Percentiles rank a stretch among this genome's conserved stretches.
These are phyloP conservation scores for Penicillium manginii DNA, from an alignment of 495 filamentous ascomycete species.

Conservation along the genomic window DNA sequence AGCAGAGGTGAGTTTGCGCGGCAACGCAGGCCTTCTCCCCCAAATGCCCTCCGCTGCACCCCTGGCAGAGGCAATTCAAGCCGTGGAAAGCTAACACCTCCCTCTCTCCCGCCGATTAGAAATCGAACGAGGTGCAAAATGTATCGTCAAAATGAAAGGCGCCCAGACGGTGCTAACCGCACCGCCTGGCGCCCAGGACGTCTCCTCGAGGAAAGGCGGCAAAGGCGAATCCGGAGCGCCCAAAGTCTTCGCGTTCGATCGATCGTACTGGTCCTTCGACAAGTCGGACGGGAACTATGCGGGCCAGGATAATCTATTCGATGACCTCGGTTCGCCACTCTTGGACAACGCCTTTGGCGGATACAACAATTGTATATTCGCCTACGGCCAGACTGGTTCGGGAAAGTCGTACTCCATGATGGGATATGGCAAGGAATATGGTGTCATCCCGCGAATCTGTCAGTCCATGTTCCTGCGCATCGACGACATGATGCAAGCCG, in stretches of 20 bases:
- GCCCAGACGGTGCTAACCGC: constrained; percentile 85
- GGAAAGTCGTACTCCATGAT: constrained; percentile 99
- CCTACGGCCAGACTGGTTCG: constrained; percentile 97
- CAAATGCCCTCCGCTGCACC: not conserved
- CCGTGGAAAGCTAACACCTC: not conserved
- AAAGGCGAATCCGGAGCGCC: constrained; percentile 71
- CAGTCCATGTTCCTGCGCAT: constrained; percentile 96
- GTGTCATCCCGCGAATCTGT: constrained; percentile 98
- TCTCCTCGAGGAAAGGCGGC: constrained; percentile 56
- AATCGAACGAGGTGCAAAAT: constrained; percentile 89
- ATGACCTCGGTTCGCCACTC: constrained; percentile 85
- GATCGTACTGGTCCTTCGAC: constrained; percentile 97
- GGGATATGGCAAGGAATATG: constrained; percentile 95
- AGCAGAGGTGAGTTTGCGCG: constrained; percentile 68
- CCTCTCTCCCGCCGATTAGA: constrained; percentile 51
- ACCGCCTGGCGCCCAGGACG: constrained; percentile 66
- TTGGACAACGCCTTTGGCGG: constrained; percentile 98
- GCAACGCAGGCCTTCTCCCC: not conserved
- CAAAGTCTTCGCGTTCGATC: constrained; percentile 94
- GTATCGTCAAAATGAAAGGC: constrained; percentile 95
- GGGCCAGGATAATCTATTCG: constrained; percentile 85
- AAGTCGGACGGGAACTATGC: constrained; percentile 80
- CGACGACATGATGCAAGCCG: constrained; percentile 63
- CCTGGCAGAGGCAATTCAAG: not conserved
- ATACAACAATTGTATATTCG: constrained; percentile 99